phyloP scores from a whole-genome alignment of 306 rosid genomes.

The Arachis stenosperma region DNA sequence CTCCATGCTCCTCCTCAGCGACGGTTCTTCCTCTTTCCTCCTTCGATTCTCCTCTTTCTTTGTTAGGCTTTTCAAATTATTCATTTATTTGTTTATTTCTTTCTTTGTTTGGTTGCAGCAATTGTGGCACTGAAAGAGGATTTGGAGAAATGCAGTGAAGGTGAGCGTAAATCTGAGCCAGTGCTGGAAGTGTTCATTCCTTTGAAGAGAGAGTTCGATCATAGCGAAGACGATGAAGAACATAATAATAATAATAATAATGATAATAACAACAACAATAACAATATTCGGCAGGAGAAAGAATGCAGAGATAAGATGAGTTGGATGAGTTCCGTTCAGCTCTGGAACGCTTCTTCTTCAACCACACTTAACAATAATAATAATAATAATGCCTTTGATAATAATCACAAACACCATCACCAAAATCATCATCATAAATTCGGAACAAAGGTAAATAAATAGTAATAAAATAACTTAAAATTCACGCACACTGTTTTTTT shows the following conservation, averaged over 20 bases:
- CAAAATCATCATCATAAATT: slow-evolving; percentile 41
- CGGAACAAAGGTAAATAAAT: slow-evolving; percentile 55
- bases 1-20: slow-evolving; percentile 76
- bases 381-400: slow-evolving; percentile 37
- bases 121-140: slow-evolving; percentile 65
- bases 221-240: slow-evolving; percentile 45
- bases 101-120: slow-evolving; percentile 47
- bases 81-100: not conserved
- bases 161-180: slow-evolving; percentile 47
- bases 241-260: not conserved
- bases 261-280: not conserved
- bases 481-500: not conserved
- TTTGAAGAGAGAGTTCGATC: slow-evolving; percentile 64
- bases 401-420: slow-evolving; percentile 36
- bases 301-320: slow-evolving; percentile 84
- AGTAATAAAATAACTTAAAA: slow-evolving; percentile 30
- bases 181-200: slow-evolving; percentile 84
- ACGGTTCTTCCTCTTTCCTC: slow-evolving; percentile 49
- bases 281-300: slow-evolving; percentile 39
- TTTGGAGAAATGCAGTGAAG: slow-evolving; percentile 51
- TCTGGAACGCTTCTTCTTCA: slow-evolving; percentile 53
- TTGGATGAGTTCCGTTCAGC: slow-evolving; percentile 99
- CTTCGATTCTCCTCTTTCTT: not conserved
- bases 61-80: no score
- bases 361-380: not conserved